A percentile compares a stretch with the other conserved stretches of the same genome.
These are phyloP conservation scores for Microbotryum lychnidis-dioicae DNA, from an alignment of 1,284 basidiomycete genomes.

Conservation along the genomic window DNA sequence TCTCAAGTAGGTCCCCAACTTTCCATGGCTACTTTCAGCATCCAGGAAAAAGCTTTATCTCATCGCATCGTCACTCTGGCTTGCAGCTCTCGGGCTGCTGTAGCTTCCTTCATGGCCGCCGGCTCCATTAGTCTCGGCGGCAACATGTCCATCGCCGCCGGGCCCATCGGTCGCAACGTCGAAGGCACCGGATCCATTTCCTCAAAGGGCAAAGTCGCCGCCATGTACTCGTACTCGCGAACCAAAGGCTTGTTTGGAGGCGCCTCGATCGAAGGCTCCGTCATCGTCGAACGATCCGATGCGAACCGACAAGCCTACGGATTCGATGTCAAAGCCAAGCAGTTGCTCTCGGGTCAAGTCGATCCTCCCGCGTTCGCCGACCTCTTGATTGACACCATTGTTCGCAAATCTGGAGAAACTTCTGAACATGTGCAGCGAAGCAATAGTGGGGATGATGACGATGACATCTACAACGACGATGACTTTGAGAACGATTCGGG, in stretches of 20 bases:
- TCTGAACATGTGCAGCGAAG: not conserved
- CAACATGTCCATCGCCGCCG: slow-evolving; percentile 85
- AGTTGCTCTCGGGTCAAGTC: slow-evolving; percentile 68
- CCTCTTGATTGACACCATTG: slow-evolving; percentile 61
- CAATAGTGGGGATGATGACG: not conserved
- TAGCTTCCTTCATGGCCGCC: slow-evolving; percentile 88
- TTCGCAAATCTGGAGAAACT: slow-evolving; percentile 41
- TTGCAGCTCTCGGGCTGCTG: slow-evolving; percentile 43
- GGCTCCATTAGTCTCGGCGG: slow-evolving; percentile 86
- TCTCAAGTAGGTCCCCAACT: slow-evolving; percentile 60
- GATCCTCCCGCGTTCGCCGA: slow-evolving; percentile 69
- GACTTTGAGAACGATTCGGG: slow-evolving; percentile 4
- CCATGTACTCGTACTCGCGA: slow-evolving; percentile 95
- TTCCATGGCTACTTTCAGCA: too few species aligned
- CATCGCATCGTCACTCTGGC: too few species aligned
- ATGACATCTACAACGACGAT: not conserved
- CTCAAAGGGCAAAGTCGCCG: slow-evolving; percentile 77
- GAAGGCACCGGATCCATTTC: slow-evolving; percentile 84
- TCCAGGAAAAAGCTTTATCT: too few species aligned
- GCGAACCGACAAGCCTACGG: slow-evolving; percentile 42
- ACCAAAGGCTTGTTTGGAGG: slow-evolving; percentile 83
- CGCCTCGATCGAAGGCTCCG: slow-evolving; percentile 79
- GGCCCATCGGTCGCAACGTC: slow-evolving; percentile 87
- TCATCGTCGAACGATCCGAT: slow-evolving; percentile 89
- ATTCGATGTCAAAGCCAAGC: slow-evolving; percentile 61